Base-by-base conservation (phyloP, 1,284 basidiomycete species). In the Schizophyllum commune region DNA sequence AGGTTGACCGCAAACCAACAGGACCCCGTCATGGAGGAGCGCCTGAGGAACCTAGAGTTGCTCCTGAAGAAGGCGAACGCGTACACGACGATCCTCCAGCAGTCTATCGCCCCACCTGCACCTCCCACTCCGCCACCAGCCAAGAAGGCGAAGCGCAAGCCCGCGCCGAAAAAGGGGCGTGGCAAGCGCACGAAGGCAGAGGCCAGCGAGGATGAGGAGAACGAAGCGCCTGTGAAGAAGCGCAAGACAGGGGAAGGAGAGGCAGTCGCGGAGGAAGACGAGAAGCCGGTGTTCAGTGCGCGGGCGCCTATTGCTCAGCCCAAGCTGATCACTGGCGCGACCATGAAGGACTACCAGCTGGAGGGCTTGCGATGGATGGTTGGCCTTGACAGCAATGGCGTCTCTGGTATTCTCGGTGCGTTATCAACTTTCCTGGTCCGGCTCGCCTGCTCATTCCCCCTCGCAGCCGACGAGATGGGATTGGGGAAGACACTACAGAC, bases 361-460 rank as follows among this genome's bases (percentile, higher is more conserved):
- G 93, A 95, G 58, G 96, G 96, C 4, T 84, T 98, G 15, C 92
- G 96, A 65, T 99, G 96, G 96, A 94, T 99, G 89, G 89, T 92
- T 4, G 88, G 88, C 34, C 76, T 99, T 9, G 94, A 95, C 73
- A 88, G 94, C 74, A 97, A 96, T 68, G 95, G 96, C 1, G 88
- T 98, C 58, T 96, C 94, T 51, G 96, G 96, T 2, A 98, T 98
- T 62, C 74, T 98, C 33, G 93, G 87, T 88, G 67, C 39, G 84
- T 76, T 60, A 61, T n/a, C 53, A 22, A 53, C n/a, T 58, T 34
- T 27, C 56, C 19, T 56, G 9, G 8, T 21, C n/a, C 20, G 8
- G 15, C 34, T 58, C 54, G n/a, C 1, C 11, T 15, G 32, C 15
- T 19, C 22, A 19, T 19, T 56, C 47, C 32, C 21, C 27, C 59